Percentiles rank a stretch among this genome's conserved stretches.
phyloP scores from a whole-genome alignment of 169 alveolate genomes.

The Sarcocystis neurona region DNA sequence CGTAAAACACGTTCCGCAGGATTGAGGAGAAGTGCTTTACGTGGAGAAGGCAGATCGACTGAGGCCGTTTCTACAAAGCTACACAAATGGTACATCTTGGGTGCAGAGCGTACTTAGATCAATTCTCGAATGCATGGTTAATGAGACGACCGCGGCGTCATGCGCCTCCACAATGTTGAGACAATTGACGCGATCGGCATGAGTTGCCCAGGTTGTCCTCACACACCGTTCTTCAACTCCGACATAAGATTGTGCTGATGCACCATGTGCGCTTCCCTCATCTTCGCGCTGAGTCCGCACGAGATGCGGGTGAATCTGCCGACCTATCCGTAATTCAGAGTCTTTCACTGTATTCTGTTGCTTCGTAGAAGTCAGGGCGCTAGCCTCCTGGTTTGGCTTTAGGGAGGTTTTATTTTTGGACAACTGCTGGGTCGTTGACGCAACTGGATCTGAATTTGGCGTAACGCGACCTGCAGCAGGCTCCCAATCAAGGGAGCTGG shows the following conservation, averaged over 20 bases:
- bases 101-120: not conserved
- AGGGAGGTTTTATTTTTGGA: not conserved
- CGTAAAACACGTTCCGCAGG: too few species aligned
- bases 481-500: too few species aligned
- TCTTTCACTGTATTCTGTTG: too few species aligned
- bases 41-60: not conserved
- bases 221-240: not conserved
- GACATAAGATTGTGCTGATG: too few species aligned
- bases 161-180: not conserved
- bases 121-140: not conserved
- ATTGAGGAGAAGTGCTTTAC: too few species aligned
- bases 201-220: not conserved
- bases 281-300: too few species aligned
- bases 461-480: too few species aligned
- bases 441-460: not conserved
- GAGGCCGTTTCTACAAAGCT: not conserved
- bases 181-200: not conserved
- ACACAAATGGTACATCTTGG: not conserved
- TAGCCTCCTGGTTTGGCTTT: not conserved
- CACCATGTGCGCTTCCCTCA: too few species aligned
- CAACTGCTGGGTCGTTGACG: not conserved
- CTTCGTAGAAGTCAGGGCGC: not conserved
- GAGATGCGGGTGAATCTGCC: too few species aligned
- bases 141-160: conserved; percentile 13
- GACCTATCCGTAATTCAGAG: too few species aligned